Conservation (phyloP, 345 rosid species). For the Pseudoturritis turrita region DNA sequence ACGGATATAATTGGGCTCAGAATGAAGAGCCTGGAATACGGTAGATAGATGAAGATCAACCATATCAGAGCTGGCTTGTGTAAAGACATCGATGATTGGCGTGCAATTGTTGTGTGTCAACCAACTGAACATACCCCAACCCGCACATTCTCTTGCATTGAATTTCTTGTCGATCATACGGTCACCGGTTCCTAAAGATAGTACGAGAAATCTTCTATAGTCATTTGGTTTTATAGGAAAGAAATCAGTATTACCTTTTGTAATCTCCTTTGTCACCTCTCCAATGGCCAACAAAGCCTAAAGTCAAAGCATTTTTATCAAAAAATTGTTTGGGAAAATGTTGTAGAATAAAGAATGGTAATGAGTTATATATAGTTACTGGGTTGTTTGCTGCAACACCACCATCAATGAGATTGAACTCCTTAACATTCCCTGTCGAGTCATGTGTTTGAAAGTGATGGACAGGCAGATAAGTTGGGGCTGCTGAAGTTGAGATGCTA, state of each 20-base stretch:
- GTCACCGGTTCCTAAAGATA: constrained; percentile 52
- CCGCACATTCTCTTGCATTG: constrained; percentile 39
- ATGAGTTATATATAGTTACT: constrained; percentile 3
- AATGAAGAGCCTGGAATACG: constrained; percentile 40
- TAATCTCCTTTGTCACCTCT: constrained; percentile 42
- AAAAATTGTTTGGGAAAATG: background rate
- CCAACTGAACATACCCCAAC: constrained; percentile 63
- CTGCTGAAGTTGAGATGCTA: constrained; percentile 59
- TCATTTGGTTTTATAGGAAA: constrained; percentile 36
- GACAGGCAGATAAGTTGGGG: constrained; percentile 66
- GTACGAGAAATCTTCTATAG: constrained; percentile 35
- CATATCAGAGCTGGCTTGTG: constrained; percentile 54
- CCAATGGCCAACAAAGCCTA: constrained; percentile 45
- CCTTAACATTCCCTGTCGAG: constrained; percentile 18
- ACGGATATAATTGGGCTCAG: constrained; percentile 27
- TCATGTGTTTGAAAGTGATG: constrained; percentile 41
- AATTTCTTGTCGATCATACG: constrained; percentile 29
- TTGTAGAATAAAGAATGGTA: background rate
- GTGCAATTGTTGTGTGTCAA: constrained; percentile 33
- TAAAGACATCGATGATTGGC: constrained; percentile 46
- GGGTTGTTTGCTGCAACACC: constrained; percentile 70
- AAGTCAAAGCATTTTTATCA: background rate
- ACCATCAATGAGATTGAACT: constrained; percentile 59
- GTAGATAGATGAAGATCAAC: constrained; percentile 46
- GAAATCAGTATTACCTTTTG: constrained; percentile 29